phyloP scores from a whole-genome alignment of 345 rosid genomes.

The Syzygium jambos region DNA sequence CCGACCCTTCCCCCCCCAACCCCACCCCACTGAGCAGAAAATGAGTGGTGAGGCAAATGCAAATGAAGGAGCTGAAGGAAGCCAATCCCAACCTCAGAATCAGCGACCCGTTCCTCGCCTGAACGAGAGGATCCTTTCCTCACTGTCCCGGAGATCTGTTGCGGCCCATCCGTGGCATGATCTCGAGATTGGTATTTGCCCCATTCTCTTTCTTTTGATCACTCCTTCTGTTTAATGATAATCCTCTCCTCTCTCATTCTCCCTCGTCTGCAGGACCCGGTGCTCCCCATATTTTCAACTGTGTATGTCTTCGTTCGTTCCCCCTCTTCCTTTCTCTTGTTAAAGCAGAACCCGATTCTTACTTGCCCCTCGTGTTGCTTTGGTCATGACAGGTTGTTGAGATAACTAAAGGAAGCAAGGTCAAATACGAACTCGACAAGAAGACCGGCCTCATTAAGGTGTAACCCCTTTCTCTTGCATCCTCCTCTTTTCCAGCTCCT shows the following conservation, averaged over 20 bases:
- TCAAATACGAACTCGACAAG: slow-evolving; percentile 97
- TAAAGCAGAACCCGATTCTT: not conserved
- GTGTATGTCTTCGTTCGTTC: slow-evolving; percentile 27
- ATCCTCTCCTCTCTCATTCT: not conserved
- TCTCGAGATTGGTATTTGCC: slow-evolving; percentile 78
- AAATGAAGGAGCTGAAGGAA: slow-evolving; percentile 5
- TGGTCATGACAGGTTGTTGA: slow-evolving; percentile 65
- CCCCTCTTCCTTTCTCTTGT: not conserved
- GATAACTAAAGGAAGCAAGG: slow-evolving; percentile 97
- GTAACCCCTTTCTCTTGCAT: not conserved
- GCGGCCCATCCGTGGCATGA: slow-evolving; percentile 99
- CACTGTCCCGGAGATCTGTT: slow-evolving; percentile 81
- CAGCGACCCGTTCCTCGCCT: slow-evolving; percentile 41
- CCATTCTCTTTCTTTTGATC: not conserved
- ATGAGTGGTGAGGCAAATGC: slow-evolving; percentile 34
- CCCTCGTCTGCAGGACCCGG: slow-evolving; percentile 60
- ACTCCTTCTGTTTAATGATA: not conserved
- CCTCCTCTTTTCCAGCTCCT: not conserved
- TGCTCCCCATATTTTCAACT: slow-evolving; percentile 70
- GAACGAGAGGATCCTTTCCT: slow-evolving; percentile 94
- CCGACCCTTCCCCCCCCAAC: not conserved
- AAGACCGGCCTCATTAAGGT: slow-evolving; percentile 96
- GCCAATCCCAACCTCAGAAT: not conserved
- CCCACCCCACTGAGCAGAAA: slow-evolving; percentile 4
- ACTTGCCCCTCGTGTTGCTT: not conserved